Percentiles rank a stretch among this genome's conserved stretches.
Evolutionary conservation across 1,139 yeast species (phyloP).

Genomic region (Diutina pseudorugosa): DNA sequence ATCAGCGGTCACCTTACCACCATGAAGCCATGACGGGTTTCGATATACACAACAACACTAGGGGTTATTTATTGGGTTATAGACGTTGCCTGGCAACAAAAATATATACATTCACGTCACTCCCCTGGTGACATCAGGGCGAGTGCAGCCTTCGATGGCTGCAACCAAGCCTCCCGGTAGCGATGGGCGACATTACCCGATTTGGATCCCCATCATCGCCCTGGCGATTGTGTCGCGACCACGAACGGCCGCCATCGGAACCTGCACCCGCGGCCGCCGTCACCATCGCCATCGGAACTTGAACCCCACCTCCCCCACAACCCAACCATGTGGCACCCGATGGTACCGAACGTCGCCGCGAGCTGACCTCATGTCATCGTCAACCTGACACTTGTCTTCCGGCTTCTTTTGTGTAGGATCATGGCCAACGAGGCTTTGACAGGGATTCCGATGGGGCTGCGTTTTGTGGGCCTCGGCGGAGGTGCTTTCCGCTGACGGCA

Average conservation of each 20-base stretch:
- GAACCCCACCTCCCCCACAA: no score
- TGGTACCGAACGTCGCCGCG: neutral
- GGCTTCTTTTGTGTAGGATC: no score
- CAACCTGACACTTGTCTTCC: neutral
- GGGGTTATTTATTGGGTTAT: neutral
- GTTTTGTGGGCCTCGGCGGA: neutral
- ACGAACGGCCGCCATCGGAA: no score
- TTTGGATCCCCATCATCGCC: no score
- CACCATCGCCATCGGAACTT: no score
- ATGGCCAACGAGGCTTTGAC: neutral
- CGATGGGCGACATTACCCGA: no score
- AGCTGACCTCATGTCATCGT: neutral
- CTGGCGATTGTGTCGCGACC: no score
- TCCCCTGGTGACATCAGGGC: neutral
- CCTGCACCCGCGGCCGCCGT: no score
- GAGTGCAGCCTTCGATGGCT: neutral
- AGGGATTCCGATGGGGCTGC: neutral
- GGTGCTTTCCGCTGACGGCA: neutral
- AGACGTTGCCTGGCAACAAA: neutral
- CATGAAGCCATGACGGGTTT: neutral
- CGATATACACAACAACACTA: neutral
- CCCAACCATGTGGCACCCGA: neutral
- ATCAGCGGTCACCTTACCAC: slow-evolving; percentile 17
- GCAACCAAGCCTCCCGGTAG: no score
- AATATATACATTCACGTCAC: neutral